Conservation (phyloP, 352 stramenopile species). For the Saprolegnia diclina region DNA sequence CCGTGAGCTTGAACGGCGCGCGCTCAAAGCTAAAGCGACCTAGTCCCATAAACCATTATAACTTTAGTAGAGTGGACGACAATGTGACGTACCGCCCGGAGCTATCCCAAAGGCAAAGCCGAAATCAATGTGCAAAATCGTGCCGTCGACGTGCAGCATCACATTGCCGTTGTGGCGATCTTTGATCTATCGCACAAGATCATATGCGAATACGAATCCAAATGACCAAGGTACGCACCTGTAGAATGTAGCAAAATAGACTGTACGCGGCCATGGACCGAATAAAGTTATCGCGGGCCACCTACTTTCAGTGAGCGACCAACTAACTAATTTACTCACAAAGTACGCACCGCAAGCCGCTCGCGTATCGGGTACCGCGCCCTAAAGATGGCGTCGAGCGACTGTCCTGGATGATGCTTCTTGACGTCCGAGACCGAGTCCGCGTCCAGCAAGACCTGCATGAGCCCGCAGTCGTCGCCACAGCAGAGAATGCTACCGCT, state of each 20-base stretch:
- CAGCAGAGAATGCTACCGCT: conserved; percentile 87
- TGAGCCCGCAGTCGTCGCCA: conserved; percentile 86
- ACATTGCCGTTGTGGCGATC: conserved; percentile 99
- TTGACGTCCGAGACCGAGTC: conserved; percentile 95
- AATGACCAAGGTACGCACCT: conserved; percentile 43
- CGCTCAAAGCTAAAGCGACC: conserved; percentile 90
- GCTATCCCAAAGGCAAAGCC: conserved; percentile 97
- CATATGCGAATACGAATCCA: background rate
- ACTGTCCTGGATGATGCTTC: conserved; percentile 66
- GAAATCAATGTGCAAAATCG: conserved; percentile 99
- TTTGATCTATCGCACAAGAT: conserved; percentile 84
- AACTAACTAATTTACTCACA: background rate
- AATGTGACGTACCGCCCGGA: conserved; percentile 84
- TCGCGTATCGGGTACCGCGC: conserved; percentile 3
- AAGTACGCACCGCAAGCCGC: background rate
- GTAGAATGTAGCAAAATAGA: conserved; percentile 94
- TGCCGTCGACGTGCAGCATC: conserved; percentile 92
- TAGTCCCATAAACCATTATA: background rate
- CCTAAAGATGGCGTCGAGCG: conserved; percentile 44
- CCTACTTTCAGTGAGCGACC: conserved; percentile 34
- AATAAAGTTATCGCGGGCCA: conserved; percentile 92
- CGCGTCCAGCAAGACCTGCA: conserved; percentile 93
- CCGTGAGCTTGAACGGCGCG: conserved; percentile 97
- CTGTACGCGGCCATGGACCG: conserved; percentile 93
- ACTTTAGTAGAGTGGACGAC: background rate